A percentile compares a stretch with the other conserved stretches of the same genome.
phyloP scores from a whole-genome alignment of 208 protist species.

The Acanthamoeba rhysodes region DNA sequence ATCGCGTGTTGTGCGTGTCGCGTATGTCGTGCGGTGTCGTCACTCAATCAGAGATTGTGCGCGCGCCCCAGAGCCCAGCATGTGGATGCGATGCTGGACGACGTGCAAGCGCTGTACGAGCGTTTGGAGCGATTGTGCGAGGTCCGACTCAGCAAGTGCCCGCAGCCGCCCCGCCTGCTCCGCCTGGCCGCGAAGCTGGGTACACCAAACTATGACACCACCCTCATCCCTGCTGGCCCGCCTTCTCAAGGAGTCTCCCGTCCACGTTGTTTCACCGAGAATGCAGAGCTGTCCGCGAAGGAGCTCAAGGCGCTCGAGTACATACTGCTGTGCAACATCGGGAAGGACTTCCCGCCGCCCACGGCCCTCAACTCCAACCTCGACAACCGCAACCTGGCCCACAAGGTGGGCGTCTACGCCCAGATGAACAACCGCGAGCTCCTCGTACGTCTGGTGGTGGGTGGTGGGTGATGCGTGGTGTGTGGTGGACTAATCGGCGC shows the following conservation, averaged over 20 bases:
- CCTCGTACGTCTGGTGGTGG: background rate
- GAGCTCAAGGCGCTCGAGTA: background rate
- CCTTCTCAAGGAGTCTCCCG: no score
- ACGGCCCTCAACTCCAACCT: background rate
- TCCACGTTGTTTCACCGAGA: no score
- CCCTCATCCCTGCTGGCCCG: no score
- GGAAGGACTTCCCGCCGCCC: background rate
- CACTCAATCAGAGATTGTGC: no score
- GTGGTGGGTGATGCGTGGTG: no score
- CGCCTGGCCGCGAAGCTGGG: background rate
- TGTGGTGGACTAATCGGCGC: background rate
- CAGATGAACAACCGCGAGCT: background rate
- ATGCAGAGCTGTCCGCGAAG: background rate
- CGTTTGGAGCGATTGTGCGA: background rate
- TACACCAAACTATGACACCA: background rate
- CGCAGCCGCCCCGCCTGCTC: background rate
- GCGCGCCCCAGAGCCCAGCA: background rate
- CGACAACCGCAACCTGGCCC: background rate
- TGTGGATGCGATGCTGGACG: background rate
- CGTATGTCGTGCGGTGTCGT: no score
- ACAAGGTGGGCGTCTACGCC: background rate
- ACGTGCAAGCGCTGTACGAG: background rate
- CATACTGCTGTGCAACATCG: background rate
- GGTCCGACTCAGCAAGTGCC: background rate
- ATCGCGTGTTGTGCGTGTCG: no score